Base-by-base conservation (phyloP, 805 yeast species). In the Millerozyma miso region DNA sequence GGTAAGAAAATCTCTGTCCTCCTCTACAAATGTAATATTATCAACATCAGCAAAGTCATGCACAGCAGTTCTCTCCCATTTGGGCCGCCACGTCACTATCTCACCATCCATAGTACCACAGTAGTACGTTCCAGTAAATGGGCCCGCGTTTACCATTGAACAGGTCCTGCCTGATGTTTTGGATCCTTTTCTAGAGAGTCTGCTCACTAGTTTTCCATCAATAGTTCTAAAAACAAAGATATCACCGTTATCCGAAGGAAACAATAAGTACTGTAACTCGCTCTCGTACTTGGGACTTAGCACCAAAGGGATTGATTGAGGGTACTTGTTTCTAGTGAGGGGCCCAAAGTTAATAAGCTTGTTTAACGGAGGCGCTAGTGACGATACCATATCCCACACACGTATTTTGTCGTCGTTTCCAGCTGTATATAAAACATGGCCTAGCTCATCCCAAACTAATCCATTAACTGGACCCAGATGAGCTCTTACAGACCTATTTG, bases 381-480 rank as follows among this genome's bases (percentile, higher is more conserved):
- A 49, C 13, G 63, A 47, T 10, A 61, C 54, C 62, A 85, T 63
- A 50, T 83, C 83, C 97, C 97, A 90, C 1, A 84, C 79, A 15
- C 88, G 65, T 7, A 88, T 73, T 52, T 80, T 84, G 41, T 89
- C 96, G 59, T 90, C 97, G 40, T 79, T 75, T 0, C 95, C 97
- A 0, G 84, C 68, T 1, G 88, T 78, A 15, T 81, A 64, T 29
- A 91, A 55, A 34, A 74, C 68, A 31, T 72, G 69, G 0, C 97
- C 97, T 14, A 61, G 52, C 7, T 77, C 81, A 45, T 77, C 77
- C 93, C 96, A 90, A 13, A 73, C 63, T 3, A 90, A 54, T 0
- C 95, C 95, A 59, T 89, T 89, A 26, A 88, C 88, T 0, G 83
- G 79, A 2, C 82, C 85, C 55, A 80, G 71, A 53, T 90, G 97